Percentiles rank a stretch among this genome's conserved stretches.
These are phyloP conservation scores for Komagataella populi DNA, from an alignment of 805 yeast species.

Conservation along the genomic window DNA sequence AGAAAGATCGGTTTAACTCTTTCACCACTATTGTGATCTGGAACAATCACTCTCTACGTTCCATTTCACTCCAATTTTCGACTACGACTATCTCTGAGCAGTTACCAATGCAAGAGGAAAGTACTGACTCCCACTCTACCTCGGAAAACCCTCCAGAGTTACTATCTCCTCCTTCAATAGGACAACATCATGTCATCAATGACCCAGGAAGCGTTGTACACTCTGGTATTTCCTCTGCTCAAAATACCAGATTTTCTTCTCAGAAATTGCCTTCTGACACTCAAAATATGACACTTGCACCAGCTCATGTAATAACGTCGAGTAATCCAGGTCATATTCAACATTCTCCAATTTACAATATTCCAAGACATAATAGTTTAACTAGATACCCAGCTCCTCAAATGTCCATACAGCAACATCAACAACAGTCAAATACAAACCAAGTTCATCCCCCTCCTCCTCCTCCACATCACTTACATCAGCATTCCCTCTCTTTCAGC, in stretches of 20 bases:
- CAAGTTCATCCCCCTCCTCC: conserved; percentile 1
- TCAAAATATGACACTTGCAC: not conserved
- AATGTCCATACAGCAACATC: conserved; percentile 3
- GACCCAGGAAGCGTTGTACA: not conserved
- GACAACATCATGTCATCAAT: not conserved
- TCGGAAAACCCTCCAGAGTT: not conserved
- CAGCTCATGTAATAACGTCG: not conserved
- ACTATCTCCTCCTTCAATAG: not conserved
- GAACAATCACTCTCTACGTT: not conserved
- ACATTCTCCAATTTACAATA: not conserved
- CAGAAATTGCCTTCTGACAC: not conserved
- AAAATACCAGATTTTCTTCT: not conserved
- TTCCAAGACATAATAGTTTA: not conserved
- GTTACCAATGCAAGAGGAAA: not conserved
- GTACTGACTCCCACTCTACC: not conserved
- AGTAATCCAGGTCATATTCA: not conserved
- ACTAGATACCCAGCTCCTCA: not conserved
- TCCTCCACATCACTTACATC: conserved; percentile 3
- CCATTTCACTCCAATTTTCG: not conserved
- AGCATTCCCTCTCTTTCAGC: conserved; percentile 4
- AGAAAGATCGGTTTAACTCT: not conserved
- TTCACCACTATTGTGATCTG: not conserved
- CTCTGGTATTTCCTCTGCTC: not conserved
- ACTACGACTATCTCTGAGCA: not conserved
- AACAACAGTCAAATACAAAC: not conserved